Conservation (phyloP, 1,284 basidiomycete species). For the Puccinia coronata region DNA sequence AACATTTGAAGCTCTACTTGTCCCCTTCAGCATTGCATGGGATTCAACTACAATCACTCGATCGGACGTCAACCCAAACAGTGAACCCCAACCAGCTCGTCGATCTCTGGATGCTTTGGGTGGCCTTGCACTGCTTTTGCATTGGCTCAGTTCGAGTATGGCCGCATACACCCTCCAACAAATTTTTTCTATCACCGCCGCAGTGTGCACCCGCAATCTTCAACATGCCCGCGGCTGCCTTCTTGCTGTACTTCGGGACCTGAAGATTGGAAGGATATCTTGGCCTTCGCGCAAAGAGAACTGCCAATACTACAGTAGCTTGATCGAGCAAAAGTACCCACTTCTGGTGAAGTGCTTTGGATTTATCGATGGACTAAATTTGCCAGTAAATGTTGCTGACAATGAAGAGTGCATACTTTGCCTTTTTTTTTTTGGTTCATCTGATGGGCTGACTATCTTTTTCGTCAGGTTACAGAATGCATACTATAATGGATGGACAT, state of each 20-base stretch:
- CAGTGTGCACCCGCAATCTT: not conserved
- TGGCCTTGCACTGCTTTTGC: not conserved
- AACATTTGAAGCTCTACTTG: not conserved
- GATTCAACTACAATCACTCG: not conserved
- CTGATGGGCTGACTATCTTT: no score
- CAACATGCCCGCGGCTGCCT: not conserved
- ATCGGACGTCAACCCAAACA: not conserved
- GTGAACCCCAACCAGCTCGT: not conserved
- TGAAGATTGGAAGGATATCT: not conserved
- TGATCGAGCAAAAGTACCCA: not conserved
- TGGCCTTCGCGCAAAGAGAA: not conserved
- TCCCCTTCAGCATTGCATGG: not conserved
- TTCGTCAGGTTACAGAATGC: not conserved
- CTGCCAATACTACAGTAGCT: not conserved
- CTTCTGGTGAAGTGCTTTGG: slow-evolving; percentile 1
- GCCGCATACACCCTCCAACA: not conserved
- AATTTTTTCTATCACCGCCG: not conserved
- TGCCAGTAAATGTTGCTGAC: not conserved
- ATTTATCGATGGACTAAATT: slow-evolving; percentile 7
- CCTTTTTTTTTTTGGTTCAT: not conserved
- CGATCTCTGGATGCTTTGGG: not conserved
- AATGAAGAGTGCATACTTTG: slow-evolving; percentile 3
- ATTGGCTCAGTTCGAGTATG: not conserved
- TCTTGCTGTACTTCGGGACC: not conserved
- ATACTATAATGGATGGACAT: not conserved